phyloP scores from a whole-genome alignment of 176 grass and related monocot genomes.

The Aegilops umbellulata region DNA sequence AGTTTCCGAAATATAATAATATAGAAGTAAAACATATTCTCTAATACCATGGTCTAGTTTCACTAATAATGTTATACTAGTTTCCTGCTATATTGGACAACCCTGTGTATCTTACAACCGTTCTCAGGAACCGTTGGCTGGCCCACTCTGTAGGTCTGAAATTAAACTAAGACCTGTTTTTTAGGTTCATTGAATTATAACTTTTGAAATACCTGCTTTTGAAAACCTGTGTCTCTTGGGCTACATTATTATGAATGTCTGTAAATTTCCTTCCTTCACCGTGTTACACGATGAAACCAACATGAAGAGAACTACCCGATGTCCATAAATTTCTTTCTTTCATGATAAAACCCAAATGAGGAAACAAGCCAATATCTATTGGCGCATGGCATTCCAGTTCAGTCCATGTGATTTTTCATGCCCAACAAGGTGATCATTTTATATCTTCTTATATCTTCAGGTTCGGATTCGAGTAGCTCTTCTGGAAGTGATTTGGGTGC shows the following conservation, averaged over 20 bases:
- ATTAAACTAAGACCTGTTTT: background rate
- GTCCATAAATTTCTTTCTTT: background rate
- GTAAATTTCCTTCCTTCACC: background rate
- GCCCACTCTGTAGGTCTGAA: background rate
- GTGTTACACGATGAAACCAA: slow-evolving; percentile 1
- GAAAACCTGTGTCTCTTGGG: background rate
- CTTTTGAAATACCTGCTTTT: slow-evolving; percentile 14
- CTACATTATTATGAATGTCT: background rate
- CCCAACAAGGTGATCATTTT: slow-evolving; percentile 8
- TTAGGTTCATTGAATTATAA: background rate
- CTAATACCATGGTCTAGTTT: slow-evolving; percentile 12
- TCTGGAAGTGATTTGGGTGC: slow-evolving; percentile 71
- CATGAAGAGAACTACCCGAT: slow-evolving; percentile 5
- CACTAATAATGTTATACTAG: background rate
- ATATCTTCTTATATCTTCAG: slow-evolving; percentile 40
- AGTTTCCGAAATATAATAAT: background rate
- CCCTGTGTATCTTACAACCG: background rate
- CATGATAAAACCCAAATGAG: slow-evolving; percentile 14
- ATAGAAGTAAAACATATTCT: background rate
- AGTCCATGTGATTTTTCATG: slow-evolving; percentile 5
- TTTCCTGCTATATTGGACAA: background rate
- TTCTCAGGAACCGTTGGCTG: slow-evolving; percentile 1
- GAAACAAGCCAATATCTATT: background rate
- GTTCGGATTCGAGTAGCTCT: slow-evolving; percentile 88
- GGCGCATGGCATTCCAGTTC: background rate